Evolutionary conservation across 441 rosid species (phyloP).

Genomic region (Gossypium lobatum): DNA sequence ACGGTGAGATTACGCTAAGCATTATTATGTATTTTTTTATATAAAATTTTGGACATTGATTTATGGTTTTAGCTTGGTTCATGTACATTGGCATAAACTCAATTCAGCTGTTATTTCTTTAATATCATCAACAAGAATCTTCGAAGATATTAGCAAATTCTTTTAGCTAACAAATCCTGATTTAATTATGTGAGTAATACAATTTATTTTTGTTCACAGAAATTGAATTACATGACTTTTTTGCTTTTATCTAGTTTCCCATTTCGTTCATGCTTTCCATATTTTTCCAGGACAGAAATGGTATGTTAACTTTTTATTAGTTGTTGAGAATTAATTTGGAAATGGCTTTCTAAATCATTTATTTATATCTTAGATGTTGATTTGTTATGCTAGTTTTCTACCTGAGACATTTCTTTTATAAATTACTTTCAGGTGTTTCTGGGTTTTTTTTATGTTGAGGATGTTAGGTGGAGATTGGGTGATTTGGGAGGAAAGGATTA

Average conservation of each 20-base stretch:
- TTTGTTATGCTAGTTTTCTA: not conserved
- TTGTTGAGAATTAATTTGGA: conserved; percentile 24
- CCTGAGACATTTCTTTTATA: not conserved
- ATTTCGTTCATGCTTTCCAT: conserved; percentile 16
- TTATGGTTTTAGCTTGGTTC: conserved; percentile 13
- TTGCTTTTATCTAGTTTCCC: conserved; percentile 15
- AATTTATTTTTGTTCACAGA: conserved; percentile 17
- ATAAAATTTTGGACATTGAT: conserved; percentile 10
- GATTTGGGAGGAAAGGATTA: conserved; percentile 9
- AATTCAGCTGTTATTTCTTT: conserved; percentile 14
- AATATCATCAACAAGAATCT: conserved; percentile 24
- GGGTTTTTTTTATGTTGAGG: conserved; percentile 9
- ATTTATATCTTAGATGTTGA: conserved; percentile 28
- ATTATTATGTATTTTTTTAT: conserved; percentile 6
- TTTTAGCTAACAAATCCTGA: conserved; percentile 22
- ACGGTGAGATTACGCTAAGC: conserved; percentile 38
- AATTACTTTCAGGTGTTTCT: conserved; percentile 8
- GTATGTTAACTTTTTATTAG: conserved; percentile 16
- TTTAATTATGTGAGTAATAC: conserved; percentile 24
- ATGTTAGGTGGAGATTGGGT: conserved; percentile 20
- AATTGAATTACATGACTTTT: not conserved
- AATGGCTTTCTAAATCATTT: conserved; percentile 27
- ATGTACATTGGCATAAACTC: conserved; percentile 16
- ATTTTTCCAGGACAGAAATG: conserved; percentile 10
- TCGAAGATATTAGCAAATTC: conserved; percentile 7